Percentiles rank a stretch among this genome's conserved stretches.
These are phyloP conservation scores for Eutrema heterophyllum DNA, from an alignment of 345 rosid genomes.

Conservation along the genomic window DNA sequence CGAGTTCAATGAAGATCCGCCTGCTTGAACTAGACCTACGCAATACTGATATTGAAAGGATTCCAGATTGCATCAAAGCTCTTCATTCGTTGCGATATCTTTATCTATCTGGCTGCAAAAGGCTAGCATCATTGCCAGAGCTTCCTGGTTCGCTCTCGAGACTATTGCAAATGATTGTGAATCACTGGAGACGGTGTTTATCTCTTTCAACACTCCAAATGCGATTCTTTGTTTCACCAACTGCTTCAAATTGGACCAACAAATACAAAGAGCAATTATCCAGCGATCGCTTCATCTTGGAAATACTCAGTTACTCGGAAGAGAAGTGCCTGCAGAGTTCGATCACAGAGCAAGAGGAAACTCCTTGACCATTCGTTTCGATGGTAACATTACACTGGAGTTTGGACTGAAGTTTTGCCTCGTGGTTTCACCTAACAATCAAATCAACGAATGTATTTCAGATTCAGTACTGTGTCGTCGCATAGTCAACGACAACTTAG, in stretches of 20 bases:
- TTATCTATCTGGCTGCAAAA: not conserved
- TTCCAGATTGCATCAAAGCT: not conserved
- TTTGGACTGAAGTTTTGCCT: no score
- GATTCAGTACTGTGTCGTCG: no score
- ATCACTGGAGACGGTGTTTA: not conserved
- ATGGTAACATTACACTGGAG: no score
- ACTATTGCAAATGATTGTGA: rapidly evolving
- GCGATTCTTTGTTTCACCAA: not conserved
- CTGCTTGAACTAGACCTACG: not conserved
- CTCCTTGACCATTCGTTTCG: no score
- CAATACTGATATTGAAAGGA: not conserved
- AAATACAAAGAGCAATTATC: not conserved
- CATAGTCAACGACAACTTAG: no score
- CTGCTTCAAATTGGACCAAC: not conserved
- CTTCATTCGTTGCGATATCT: rapidly evolving
- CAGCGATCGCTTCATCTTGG: no score
- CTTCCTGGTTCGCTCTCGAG: not conserved
- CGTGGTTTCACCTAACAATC: no score
- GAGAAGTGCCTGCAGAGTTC: no score
- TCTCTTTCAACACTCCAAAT: not conserved
- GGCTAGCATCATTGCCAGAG: not conserved
- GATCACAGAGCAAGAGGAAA: no score
- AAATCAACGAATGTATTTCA: no score
- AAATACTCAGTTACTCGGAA: no score
- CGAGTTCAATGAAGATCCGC: no score